Evolutionary conservation across 441 rosid species (phyloP), one percentile per base, ranked within the genome.

Genomic region (Gossypium gossypioides): DNA sequence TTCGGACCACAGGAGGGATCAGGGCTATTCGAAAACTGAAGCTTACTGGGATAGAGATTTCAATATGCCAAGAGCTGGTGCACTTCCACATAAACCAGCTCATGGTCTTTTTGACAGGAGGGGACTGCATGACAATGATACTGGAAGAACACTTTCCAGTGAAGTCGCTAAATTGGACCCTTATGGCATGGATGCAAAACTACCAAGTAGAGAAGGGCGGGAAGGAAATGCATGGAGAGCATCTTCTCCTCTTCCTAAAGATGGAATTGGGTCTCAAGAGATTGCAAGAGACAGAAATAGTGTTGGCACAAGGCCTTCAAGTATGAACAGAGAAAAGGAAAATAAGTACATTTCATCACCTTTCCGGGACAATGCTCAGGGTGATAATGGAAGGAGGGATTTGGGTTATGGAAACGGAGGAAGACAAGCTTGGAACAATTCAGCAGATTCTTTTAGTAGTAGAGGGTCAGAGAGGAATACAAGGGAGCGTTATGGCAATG

Each of bases 31-130:
- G 2, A 92, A 82, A 73, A 80, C 60, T 69, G 97, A 89, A 65
- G 84, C 85, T 66, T 88, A 71, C 67, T 86, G 93, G 96, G 96
- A 94, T 50, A 83, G 83, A 59, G 89, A 85, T 83, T 89, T 85
- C 82, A 91, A 87, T 84, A 81, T 85, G 77, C 92, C 91, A 13
- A 91, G 85, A 81, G 64, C 85, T 56, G 85, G 84, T 78, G 76
- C 72, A 74, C 80, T 81, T 21, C 92, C 90, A 1, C 96, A 87
- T 70, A 94, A 84, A 77, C 87, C 85, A 46, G 80, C 81, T 76
- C 80, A 86, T 68, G 78, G 69, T 80, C 59, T 62, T 66, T 82
- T 82, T 79, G 89, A 87, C 73, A 85, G 84, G 80, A 64, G 87
- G 83, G 86, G 82, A 50, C 91, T 75, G 78, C 88, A 80, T 74